Conservation (phyloP, 768 basidiomycete species). For the Calocybe indica region DNA sequence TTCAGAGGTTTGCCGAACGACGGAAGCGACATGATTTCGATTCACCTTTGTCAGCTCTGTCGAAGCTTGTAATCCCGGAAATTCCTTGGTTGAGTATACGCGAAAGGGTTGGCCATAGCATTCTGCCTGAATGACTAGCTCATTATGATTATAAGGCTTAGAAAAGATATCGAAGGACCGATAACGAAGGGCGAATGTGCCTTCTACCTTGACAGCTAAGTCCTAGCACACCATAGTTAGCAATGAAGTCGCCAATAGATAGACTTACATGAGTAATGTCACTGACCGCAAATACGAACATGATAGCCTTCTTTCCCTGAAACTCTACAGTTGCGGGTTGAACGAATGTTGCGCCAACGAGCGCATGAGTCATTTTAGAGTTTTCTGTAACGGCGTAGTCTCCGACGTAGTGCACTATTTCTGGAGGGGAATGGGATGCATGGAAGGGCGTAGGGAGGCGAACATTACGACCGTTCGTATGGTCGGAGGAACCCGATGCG, state of each 20-base stretch:
- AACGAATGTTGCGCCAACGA: conserved; percentile 59
- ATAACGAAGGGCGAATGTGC: conserved; percentile 60
- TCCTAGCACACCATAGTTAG: conserved; percentile 35
- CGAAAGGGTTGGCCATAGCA: conserved; percentile 58
- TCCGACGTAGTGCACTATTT: conserved; percentile 37
- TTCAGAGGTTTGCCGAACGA: background rate
- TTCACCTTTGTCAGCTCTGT: conserved; percentile 63
- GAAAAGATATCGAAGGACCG: conserved; percentile 60
- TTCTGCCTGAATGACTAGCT: conserved; percentile 52
- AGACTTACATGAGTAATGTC: conserved; percentile 1
- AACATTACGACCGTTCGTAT: conserved; percentile 1
- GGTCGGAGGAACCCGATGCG: conserved; percentile 2
- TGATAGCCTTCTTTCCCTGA: conserved; percentile 46
- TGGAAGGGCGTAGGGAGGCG: conserved; percentile 1
- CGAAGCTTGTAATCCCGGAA: conserved; percentile 60
- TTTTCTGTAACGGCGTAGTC: conserved; percentile 39
- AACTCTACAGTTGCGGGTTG: conserved; percentile 51
- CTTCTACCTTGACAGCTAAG: conserved; percentile 65
- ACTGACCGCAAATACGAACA: conserved; percentile 63
- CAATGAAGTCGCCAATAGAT: background rate
- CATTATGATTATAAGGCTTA: conserved; percentile 19
- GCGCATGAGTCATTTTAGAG: conserved; percentile 43
- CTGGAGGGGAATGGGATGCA: conserved; percentile 15
- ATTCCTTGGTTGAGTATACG: conserved; percentile 68
- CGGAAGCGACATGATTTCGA: background rate